Conservation (phyloP, 495 filamentous ascomycete genomes). For the Endocarpon pusillum region DNA sequence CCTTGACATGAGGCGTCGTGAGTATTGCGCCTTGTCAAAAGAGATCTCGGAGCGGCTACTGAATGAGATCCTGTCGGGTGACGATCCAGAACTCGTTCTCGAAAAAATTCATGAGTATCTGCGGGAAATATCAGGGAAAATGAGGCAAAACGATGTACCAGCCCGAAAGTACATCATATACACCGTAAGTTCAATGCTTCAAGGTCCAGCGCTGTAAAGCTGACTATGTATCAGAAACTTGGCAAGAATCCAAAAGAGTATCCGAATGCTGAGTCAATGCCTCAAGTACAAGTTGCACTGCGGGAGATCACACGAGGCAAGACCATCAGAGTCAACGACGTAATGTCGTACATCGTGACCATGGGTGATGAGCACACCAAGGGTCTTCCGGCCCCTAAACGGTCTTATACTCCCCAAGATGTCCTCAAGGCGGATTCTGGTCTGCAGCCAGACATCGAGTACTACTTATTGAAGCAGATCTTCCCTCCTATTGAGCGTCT, state of each 20-base stretch:
- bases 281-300: slow-evolving; percentile 90
- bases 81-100: slow-evolving; percentile 78
- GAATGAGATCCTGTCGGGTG: slow-evolving; percentile 82
- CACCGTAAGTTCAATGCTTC: slow-evolving; percentile 34
- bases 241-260: slow-evolving; percentile 89
- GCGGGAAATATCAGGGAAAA: slow-evolving; percentile 59
- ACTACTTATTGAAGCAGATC: slow-evolving; percentile 96
- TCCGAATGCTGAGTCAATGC: slow-evolving; percentile 83
- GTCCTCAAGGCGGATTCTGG: slow-evolving; percentile 57
- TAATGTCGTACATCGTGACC: slow-evolving; percentile 89
- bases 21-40: slow-evolving; percentile 88
- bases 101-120: slow-evolving; percentile 86
- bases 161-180: slow-evolving; percentile 86
- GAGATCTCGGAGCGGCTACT: slow-evolving; percentile 72
- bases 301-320: slow-evolving; percentile 77
- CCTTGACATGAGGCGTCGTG: slow-evolving; percentile 89
- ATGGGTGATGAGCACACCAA: slow-evolving; percentile 50
- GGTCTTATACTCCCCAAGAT: slow-evolving; percentile 74
- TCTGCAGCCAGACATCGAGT: slow-evolving; percentile 76
- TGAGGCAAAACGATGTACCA: slow-evolving; percentile 60
- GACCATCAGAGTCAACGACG: slow-evolving; percentile 74
- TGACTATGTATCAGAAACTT: slow-evolving; percentile 41
- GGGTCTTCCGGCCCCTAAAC: slow-evolving; percentile 55
- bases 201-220: neutral
- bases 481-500: slow-evolving; percentile 96